phyloP scores from a whole-genome alignment of 2,329 filamentous ascomycete genomes.

The Aspergillus unguis region DNA sequence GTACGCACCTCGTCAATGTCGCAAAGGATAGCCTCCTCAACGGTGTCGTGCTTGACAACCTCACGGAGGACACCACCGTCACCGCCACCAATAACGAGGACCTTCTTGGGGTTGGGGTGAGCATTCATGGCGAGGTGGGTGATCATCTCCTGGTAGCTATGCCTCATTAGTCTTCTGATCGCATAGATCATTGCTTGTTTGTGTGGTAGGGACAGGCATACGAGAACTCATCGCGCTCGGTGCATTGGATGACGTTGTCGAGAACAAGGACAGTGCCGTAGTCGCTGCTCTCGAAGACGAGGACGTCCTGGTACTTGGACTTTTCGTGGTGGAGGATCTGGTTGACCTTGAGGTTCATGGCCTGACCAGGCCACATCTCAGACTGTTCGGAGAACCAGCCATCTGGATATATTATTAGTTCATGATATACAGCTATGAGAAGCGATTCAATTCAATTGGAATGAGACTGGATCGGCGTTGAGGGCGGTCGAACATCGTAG shows the following conservation, averaged over 20 bases:
- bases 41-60: slow-evolving; percentile 97
- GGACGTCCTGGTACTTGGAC: slow-evolving; percentile 97
- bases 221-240: slow-evolving; percentile 97
- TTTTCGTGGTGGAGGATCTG: slow-evolving; percentile 99
- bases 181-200: background rate
- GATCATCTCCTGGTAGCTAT: slow-evolving; percentile 97
- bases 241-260: slow-evolving; percentile 98
- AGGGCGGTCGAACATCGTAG: slow-evolving; percentile 4
- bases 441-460: too few species aligned
- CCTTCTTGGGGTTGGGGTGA: slow-evolving; percentile 96
- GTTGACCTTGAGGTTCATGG: slow-evolving; percentile 97
- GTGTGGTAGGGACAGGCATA: slow-evolving; percentile 38
- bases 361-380: slow-evolving; percentile 98
- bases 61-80: slow-evolving; percentile 97
- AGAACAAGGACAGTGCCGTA: slow-evolving; percentile 94
- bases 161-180: background rate
- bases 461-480: background rate
- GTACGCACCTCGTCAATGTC: slow-evolving; percentile 84
- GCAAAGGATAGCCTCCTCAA: slow-evolving; percentile 94
- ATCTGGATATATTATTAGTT: slow-evolving; percentile 58
- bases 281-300: slow-evolving; percentile 97
- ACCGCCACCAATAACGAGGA: slow-evolving; percentile 95
- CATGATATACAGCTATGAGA: background rate
- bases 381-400: slow-evolving; percentile 99
- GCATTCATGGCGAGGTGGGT: slow-evolving; percentile 97